phyloP scores from a whole-genome alignment of 2,329 filamentous ascomycete genomes.

The Colletotrichum eremochloae region DNA sequence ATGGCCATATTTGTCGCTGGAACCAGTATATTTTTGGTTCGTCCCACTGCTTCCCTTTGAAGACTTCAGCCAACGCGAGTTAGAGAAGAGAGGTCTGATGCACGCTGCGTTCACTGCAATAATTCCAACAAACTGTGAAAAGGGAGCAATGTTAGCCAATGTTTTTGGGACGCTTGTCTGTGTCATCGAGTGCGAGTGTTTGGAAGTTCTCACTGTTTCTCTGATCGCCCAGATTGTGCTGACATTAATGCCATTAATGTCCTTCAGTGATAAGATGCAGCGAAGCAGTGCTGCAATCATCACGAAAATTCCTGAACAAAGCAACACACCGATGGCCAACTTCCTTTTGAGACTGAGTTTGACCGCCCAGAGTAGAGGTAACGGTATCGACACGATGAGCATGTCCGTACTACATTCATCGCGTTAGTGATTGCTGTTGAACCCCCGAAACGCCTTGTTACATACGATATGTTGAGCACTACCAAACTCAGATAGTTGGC shows the following conservation, averaged over 20 bases:
- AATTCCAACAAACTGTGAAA: constrained; percentile 57
- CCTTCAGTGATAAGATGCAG: constrained; percentile 54
- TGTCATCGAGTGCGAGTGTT: neutral
- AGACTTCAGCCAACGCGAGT: constrained; percentile 50
- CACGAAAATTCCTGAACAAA: constrained; percentile 60
- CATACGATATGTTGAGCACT: constrained; percentile 53
- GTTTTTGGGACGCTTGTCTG: neutral
- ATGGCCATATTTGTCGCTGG: constrained; percentile 46
- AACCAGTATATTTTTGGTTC: constrained; percentile 44
- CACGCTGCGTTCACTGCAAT: constrained; percentile 58
- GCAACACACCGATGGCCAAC: constrained; percentile 53
- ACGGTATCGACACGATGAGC: constrained; percentile 54
- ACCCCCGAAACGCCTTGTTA: neutral
- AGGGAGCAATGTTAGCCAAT: neutral
- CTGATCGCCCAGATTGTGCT: constrained; percentile 59
- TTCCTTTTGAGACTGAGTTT: constrained; percentile 55
- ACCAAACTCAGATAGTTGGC: constrained; percentile 55
- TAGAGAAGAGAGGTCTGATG: constrained; percentile 57
- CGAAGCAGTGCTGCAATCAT: constrained; percentile 58
- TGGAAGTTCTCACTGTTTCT: constrained; percentile 51
- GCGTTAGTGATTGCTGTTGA: neutral
- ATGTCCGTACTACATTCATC: constrained; percentile 53
- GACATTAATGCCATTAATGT: constrained; percentile 54
- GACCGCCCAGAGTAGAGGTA: constrained; percentile 57
- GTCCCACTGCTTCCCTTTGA: constrained; percentile 49